These are phyloP conservation scores for Lentinus polychrous DNA, from an alignment of 1,284 basidiomycete species.

Conservation along the genomic window DNA sequence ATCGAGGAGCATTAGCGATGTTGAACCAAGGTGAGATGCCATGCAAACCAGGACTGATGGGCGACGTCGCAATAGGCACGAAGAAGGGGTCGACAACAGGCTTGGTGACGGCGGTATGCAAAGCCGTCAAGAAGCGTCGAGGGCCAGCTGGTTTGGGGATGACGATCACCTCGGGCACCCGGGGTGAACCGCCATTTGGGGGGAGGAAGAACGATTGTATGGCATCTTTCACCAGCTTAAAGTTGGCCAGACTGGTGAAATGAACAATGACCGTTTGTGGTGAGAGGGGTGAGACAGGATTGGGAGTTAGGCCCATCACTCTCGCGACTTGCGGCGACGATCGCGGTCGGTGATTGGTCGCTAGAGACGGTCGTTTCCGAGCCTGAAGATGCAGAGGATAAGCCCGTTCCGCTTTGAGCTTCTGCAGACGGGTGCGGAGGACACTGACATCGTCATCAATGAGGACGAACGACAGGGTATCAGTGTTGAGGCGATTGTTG, in stretches of 20 bases:
- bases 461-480: slow-evolving; percentile 59
- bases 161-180: slow-evolving; percentile 81
- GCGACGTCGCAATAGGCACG: slow-evolving; percentile 87
- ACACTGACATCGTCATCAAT: slow-evolving; percentile 85
- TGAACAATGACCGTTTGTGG: slow-evolving; percentile 67
- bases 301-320: slow-evolving; percentile 32
- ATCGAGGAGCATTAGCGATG: slow-evolving; percentile 28
- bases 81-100: slow-evolving; percentile 88
- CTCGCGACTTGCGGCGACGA: slow-evolving; percentile 74
- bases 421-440: slow-evolving; percentile 63
- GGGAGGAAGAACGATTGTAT: slow-evolving; percentile 62
- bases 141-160: slow-evolving; percentile 95
- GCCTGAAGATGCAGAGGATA: slow-evolving; percentile 35
- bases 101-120: slow-evolving; percentile 81
- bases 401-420: slow-evolving; percentile 51
- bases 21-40: slow-evolving; percentile 37
- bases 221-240: slow-evolving; percentile 81
- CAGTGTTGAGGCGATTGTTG: slow-evolving; percentile 7
- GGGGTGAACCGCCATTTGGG: slow-evolving; percentile 31
- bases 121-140: slow-evolving; percentile 80
- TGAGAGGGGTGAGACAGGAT: slow-evolving; percentile 20
- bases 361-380: slow-evolving; percentile 72
- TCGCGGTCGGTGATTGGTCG: slow-evolving; percentile 60
- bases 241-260: slow-evolving; percentile 86
- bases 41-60: slow-evolving; percentile 58